Evolutionary conservation across 495 filamentous ascomycete species (phyloP), one percentile per base, ranked within the genome.

Genomic region (Penicillium verhagenii): DNA sequence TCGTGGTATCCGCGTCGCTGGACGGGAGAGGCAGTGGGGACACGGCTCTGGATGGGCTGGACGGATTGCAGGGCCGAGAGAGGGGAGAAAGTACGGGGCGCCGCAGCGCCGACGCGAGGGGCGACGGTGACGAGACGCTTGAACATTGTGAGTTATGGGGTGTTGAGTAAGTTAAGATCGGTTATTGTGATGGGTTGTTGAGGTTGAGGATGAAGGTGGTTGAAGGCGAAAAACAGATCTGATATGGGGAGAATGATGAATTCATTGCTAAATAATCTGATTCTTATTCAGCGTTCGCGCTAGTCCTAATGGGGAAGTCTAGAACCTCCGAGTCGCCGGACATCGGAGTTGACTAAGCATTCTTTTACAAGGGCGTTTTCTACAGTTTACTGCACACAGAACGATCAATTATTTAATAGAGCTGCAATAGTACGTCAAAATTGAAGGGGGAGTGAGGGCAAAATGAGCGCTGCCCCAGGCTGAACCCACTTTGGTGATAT

Each of bases 1-100:
- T 86, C 83, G 61, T 86, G 83, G 59, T 86, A 86, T 59, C 69
- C 70, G 53, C 83, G 68, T 54, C 73, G 67, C 58, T 76, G 65
- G 49, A 26, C 6, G 14, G 62, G 62, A 53, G 60, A 53, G 48
- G 64, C 55, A 49, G 69, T 56, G 29, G 61, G 57, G 52, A 68
- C 54, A 47, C 59, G 59, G 47, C 70, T 63, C 51, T 65, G 57
- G 62, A 66, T 66, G 42, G 70, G 57, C 60, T 72, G 65, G 58
- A 63, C 53, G 47, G 72, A 56, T 56, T 65, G 64, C 39, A 67
- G 31, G 57, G 61, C 60, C 37, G 67, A 56, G 61, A 75, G 64
- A 68, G 62, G 65, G 23, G 73, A 67, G 39, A 80, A 71, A 53
- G 79, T 65, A 57, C 75, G 69, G 46, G 76, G 68, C 45, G 79